Evolutionary conservation across 2,329 filamentous ascomycete genomes (phyloP), one percentile per base, ranked within the genome.

Genomic region (Aspergillus piperis): DNA sequence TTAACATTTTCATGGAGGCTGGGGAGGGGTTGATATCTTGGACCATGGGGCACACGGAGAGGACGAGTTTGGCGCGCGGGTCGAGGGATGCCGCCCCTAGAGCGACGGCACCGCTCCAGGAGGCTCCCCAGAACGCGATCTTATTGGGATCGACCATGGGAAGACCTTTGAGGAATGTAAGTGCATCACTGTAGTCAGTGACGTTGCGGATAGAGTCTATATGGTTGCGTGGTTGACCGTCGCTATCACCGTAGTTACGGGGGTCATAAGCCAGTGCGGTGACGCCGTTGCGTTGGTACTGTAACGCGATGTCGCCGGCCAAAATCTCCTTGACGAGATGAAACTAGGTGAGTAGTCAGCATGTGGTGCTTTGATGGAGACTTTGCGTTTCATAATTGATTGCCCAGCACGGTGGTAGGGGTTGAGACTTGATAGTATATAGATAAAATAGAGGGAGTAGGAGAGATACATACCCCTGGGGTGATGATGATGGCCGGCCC

Each of bases 111-210:
- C 51, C 73, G 23, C 62, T 47, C 44, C 76, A 73, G 3, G 75
- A 78, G 49, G 71, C 67, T 5, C 78, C 77, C 76, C 76, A 80
- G 65, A 78, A 65, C 3, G 49, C 68, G 36, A 78, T 71, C 15
- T 64, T 62, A 11, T 64, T 58, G 2, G 71, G 62, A 44, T 75
- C 66, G 10, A 78, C 74, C n/a, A 59, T 66, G 3, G 67, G 54
- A 13, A 68, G 64, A 5, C 47, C 58, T 30, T 54, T 38, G 3
- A 77, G 64, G 59, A 70, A 79, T 8, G 71, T 77, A 38, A 79
- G 60, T 3, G 75, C 75, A 54, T 80, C 78, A 5, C 66, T 71
- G 52, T 70, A 72, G 68, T 80, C 78, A 17, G 68, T 66, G 7
- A 71, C 67, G 48, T 76, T 68, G 49, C 69, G 63, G 30, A 62